Percentiles rank a stretch among this genome's conserved stretches.
These are phyloP conservation scores for Onygenales sp. DNA, from an alignment of 2,329 filamentous ascomycete genomes.

Conservation along the genomic window DNA sequence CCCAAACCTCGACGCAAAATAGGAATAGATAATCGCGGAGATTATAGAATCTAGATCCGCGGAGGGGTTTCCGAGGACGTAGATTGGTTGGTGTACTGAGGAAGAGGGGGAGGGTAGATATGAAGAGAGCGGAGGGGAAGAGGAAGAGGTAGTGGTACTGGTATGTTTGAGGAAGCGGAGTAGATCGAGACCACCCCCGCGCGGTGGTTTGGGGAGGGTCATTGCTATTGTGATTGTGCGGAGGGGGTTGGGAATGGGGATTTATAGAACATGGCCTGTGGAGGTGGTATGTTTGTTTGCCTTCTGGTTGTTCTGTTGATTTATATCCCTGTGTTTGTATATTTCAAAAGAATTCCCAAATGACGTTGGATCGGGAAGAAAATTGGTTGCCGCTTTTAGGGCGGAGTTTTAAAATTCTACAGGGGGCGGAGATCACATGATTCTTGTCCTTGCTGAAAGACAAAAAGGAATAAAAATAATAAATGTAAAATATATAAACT, in stretches of 20 bases:
- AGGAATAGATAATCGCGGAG: slow-evolving; percentile 52
- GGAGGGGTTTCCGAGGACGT: slow-evolving; percentile 37
- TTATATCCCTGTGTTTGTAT: too few relatives aligned
- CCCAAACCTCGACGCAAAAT: slow-evolving; percentile 33
- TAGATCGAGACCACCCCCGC: slow-evolving; percentile 11
- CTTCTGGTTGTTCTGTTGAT: too few relatives aligned
- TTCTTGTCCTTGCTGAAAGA: too few relatives aligned
- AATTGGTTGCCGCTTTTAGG: too few relatives aligned
- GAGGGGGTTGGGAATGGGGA: not conserved
- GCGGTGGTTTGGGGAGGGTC: slow-evolving; percentile 10
- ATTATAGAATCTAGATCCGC: slow-evolving; percentile 55
- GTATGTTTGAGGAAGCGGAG: slow-evolving; percentile 30
- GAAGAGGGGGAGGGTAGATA: slow-evolving; percentile 11
- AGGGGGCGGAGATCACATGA: too few relatives aligned
- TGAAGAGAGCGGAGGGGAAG: slow-evolving; percentile 12
- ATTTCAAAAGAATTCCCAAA: too few relatives aligned
- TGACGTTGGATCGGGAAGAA: too few relatives aligned
- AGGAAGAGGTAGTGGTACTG: not conserved
- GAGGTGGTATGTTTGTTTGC: too few relatives aligned
- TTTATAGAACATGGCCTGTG: too few relatives aligned
- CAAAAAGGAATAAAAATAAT: too few relatives aligned
- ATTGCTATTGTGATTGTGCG: not conserved
- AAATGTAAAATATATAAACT: too few relatives aligned
- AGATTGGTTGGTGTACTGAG: slow-evolving; percentile 18
- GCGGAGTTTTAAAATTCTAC: too few relatives aligned